A percentile compares a stretch with the other conserved stretches of the same genome.
phyloP scores from a whole-genome alignment of 352 stramenopile species.

The Phytophthora citrophthora region DNA sequence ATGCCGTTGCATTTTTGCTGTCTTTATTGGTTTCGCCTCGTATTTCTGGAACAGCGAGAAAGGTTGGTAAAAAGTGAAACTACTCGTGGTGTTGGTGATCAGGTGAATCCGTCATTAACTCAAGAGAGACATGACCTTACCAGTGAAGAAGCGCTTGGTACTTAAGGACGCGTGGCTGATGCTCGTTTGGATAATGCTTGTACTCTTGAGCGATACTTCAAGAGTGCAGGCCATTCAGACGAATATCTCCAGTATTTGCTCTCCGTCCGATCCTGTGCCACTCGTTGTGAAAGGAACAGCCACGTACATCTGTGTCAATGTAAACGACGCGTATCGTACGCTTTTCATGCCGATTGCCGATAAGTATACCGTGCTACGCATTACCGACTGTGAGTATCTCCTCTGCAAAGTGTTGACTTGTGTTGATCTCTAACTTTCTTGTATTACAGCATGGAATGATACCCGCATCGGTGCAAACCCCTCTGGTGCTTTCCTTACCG shows the following conservation, averaged over 20 bases:
- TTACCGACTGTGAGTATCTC: conserved; percentile 72
- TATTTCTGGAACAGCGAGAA: conserved; percentile 13
- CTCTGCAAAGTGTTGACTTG: not conserved
- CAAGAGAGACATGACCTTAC: not conserved
- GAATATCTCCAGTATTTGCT: conserved; percentile 72
- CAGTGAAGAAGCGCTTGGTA: not conserved
- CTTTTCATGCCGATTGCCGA: conserved; percentile 80
- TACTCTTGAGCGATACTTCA: not conserved
- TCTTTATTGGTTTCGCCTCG: conserved; percentile 3
- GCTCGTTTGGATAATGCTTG: conserved; percentile 8
- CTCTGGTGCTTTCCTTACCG: conserved; percentile 59
- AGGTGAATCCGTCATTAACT: too few species aligned
- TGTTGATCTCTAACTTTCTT: conserved; percentile 3
- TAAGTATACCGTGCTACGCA: conserved; percentile 78
- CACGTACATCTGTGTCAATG: conserved; percentile 84
- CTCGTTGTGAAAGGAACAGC: conserved; percentile 58
- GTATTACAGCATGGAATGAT: conserved; percentile 68
- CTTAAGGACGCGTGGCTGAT: conserved; percentile 10
- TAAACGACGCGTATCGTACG: conserved; percentile 76
- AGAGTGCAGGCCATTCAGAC: conserved; percentile 40
- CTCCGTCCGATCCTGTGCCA: conserved; percentile 51
- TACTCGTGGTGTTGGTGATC: not conserved
- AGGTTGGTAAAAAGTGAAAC: conserved; percentile 18
- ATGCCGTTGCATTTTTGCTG: not conserved
- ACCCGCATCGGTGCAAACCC: conserved; percentile 57